phyloP scores from a whole-genome alignment of 2,329 filamentous ascomycete genomes.

The Aspergillus jensenii region DNA sequence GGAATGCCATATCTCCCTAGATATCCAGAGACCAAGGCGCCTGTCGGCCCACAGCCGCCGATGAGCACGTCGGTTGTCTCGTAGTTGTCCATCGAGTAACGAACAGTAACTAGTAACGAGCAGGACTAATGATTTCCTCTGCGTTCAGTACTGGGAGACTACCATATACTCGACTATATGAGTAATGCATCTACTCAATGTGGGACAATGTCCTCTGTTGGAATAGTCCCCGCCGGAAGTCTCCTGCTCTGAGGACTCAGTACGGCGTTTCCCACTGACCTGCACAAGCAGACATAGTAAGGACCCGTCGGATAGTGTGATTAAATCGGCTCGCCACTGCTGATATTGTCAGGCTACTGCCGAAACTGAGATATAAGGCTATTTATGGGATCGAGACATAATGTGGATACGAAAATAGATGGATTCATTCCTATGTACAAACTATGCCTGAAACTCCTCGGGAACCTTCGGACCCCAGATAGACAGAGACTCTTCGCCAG shows the following conservation, averaged over 20 bases:
- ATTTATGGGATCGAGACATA: no score
- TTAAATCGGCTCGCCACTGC: no score
- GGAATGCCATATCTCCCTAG: conserved; percentile 23
- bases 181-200: background rate
- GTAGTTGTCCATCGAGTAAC: background rate
- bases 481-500: conserved; percentile 33
- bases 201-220: background rate
- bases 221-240: background rate
- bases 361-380: no score
- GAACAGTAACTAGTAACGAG: no score
- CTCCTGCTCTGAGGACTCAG: no score
- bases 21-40: conserved; percentile 30
- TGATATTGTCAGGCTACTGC: no score
- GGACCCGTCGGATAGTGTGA: no score
- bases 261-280: no score
- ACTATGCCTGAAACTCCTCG: conserved; percentile 30
- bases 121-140: no score
- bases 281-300: no score
- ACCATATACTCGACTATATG: no score
- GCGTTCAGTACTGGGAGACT: no score
- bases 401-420: background rate
- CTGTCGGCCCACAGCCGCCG: conserved; percentile 35
- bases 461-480: conserved; percentile 40
- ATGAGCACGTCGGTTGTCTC: conserved; percentile 32
- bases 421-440: background rate